A percentile compares a stretch with the other conserved stretches of the same genome.
phyloP scores from a whole-genome alignment of 805 yeast genomes.

The Teunomyces lycoperdinae region DNA sequence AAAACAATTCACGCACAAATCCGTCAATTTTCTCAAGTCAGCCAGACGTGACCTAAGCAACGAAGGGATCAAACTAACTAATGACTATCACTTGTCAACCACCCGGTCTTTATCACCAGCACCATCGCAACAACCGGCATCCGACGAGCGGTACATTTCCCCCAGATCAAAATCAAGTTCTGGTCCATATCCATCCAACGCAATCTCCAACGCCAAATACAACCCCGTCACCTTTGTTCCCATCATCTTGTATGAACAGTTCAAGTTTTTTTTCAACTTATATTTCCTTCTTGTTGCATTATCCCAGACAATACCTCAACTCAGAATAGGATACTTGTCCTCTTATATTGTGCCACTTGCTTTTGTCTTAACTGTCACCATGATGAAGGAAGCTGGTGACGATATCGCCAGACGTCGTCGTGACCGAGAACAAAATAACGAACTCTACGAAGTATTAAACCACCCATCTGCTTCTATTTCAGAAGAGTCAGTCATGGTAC shows the following conservation, averaged over 20 bases:
- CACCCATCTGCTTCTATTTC: constrained; percentile 13
- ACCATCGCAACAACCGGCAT: background rate
- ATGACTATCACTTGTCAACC: constrained; percentile 4
- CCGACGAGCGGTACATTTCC: constrained; percentile 36
- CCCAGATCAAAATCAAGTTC: constrained; percentile 31
- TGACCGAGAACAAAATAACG: constrained; percentile 85
- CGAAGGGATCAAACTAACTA: constrained; percentile 16
- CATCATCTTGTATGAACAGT: constrained; percentile 86
- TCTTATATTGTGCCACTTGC: constrained; percentile 93
- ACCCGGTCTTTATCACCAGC: background rate
- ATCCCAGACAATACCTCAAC: constrained; percentile 85
- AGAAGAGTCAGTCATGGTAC: constrained; percentile 24
- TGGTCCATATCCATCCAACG: constrained; percentile 49
- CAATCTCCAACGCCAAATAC: constrained; percentile 92
- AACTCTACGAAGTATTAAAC: constrained; percentile 67
- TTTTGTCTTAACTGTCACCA: constrained; percentile 87
- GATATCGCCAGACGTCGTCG: constrained; percentile 88
- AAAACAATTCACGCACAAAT: constrained; percentile 8
- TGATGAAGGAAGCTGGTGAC: constrained; percentile 94
- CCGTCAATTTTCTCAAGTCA: constrained; percentile 17
- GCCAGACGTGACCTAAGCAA: constrained; percentile 27
- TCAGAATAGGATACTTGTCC: constrained; percentile 89
- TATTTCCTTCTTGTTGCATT: constrained; percentile 91
- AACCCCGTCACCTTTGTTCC: constrained; percentile 87
- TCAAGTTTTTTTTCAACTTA: constrained; percentile 92